These are phyloP conservation scores for Neoscytalidium dimidiatum DNA, from an alignment of 2,329 filamentous ascomycete species.

Conservation along the genomic window DNA sequence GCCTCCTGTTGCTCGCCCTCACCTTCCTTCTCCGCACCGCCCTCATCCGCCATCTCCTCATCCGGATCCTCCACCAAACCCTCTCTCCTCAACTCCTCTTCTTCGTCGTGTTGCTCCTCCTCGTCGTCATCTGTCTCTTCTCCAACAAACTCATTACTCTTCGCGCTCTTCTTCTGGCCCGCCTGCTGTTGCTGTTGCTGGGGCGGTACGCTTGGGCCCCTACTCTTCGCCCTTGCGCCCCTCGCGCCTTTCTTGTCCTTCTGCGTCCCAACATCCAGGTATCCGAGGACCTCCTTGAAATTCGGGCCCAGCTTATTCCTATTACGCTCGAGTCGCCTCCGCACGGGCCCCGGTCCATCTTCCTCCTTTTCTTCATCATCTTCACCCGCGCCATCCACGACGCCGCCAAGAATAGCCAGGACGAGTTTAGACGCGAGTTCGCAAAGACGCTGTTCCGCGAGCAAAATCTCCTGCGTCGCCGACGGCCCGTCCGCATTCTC, in stretches of 20 bases:
- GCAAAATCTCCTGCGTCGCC: conserved; percentile 56
- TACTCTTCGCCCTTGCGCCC: conserved; percentile 40
- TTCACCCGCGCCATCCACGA: conserved; percentile 59
- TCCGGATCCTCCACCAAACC: conserved; percentile 23
- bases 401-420: conserved; percentile 72
- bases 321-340: conserved; percentile 75
- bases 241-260: conserved; percentile 48
- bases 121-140: conserved; percentile 43
- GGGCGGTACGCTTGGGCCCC: conserved; percentile 25
- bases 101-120: conserved; percentile 43
- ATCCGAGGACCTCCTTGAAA: conserved; percentile 80
- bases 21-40: conserved; percentile 19
- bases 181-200: conserved; percentile 26
- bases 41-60: conserved; percentile 29
- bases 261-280: conserved; percentile 66
- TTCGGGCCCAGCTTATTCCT: conserved; percentile 78
- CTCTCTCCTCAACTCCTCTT: conserved; percentile 23
- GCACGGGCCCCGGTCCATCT: conserved; percentile 55
- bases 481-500: conserved; percentile 54
- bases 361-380: conserved; percentile 17
- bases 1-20: conserved; percentile 38
- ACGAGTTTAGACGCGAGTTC: conserved; percentile 84
- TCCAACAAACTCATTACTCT: conserved; percentile 38
- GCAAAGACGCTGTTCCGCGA: conserved; percentile 83
- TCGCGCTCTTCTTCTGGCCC: conserved; percentile 20